A percentile compares a stretch with the other conserved stretches of the same genome.
Conservation (phyloP, 2,329 filamentous ascomycete species). For the Magnaporthiopsis incrustans region DNA sequence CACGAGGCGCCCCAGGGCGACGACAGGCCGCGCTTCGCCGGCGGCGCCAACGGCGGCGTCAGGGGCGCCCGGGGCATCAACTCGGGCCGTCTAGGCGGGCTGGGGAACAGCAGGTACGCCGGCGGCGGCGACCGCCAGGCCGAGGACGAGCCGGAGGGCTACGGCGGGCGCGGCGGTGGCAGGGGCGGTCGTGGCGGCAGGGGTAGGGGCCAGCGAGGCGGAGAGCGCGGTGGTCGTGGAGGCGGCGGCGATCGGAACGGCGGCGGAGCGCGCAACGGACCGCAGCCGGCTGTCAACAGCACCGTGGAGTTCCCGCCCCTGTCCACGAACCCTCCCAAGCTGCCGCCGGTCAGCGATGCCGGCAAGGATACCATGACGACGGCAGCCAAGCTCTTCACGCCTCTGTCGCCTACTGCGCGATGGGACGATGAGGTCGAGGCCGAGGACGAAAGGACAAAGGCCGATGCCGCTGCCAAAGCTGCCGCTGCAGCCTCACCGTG, state of each 20-base stretch:
- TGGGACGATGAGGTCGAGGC: constrained; percentile 55
- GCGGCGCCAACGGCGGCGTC: constrained; percentile 11
- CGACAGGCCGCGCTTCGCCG: constrained; percentile 24
- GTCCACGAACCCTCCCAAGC: constrained; percentile 7
- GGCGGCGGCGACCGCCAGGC: background rate
- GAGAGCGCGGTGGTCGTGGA: constrained; percentile 21
- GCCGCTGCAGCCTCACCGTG: no score
- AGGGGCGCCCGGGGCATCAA: constrained; percentile 10
- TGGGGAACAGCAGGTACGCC: constrained; percentile 6
- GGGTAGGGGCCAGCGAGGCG: constrained; percentile 23
- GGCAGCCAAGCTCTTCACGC: constrained; percentile 19
- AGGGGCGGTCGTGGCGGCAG: constrained; percentile 23
- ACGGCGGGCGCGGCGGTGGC: constrained; percentile 9
- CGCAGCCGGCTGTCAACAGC: constrained; percentile 8
- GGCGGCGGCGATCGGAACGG: constrained; percentile 11
- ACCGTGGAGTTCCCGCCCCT: constrained; percentile 9
- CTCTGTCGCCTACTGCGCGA: constrained; percentile 27
- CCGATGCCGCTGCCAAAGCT: background rate
- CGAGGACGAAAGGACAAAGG: constrained; percentile 28
- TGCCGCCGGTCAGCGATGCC: background rate
- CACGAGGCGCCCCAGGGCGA: constrained; percentile 38
- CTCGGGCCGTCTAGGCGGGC: constrained; percentile 4
- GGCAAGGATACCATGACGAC: constrained; percentile 10
- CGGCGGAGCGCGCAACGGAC: constrained; percentile 1
- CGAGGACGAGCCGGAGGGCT: background rate